phyloP scores from a whole-genome alignment of 495 filamentous ascomycete species.

The Tuber microsphaerosporum region DNA sequence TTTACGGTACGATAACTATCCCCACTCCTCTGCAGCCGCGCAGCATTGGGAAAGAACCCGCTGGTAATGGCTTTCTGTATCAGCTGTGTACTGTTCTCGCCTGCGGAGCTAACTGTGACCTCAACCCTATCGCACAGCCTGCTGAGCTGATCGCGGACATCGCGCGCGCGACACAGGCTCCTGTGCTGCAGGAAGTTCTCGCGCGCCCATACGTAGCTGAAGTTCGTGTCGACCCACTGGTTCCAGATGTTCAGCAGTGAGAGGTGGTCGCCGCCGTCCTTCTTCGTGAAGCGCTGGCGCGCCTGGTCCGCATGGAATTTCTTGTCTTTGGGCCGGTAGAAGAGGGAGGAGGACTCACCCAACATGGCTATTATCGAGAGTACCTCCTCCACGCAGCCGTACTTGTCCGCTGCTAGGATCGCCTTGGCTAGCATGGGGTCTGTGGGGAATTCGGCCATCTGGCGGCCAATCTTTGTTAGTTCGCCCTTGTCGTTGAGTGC shows the following conservation, averaged over 20 bases:
- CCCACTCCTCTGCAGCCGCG: conserved; percentile 72
- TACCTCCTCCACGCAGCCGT: conserved; percentile 89
- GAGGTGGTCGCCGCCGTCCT: conserved; percentile 86
- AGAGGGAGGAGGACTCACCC: conserved; percentile 76
- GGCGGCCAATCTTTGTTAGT: conserved; percentile 82
- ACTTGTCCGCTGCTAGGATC: conserved; percentile 79
- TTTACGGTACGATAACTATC: conserved; percentile 93
- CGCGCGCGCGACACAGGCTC: conserved; percentile 73
- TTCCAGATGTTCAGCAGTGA: conserved; percentile 95
- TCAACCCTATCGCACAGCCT: conserved; percentile 92
- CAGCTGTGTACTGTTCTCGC: conserved; percentile 61
- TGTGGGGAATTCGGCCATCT: conserved; percentile 95
- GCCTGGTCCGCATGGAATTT: conserved; percentile 92
- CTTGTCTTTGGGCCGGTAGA: conserved; percentile 96
- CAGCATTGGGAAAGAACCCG: conserved; percentile 94
- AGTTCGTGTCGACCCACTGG: conserved; percentile 92
- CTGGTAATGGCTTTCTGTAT: conserved; percentile 83
- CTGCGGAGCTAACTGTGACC: conserved; percentile 63
- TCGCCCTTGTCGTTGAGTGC: conserved; percentile 84
- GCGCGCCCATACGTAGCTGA: conserved; percentile 75
- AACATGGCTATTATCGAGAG: conserved; percentile 94
- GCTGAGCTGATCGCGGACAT: conserved; percentile 89
- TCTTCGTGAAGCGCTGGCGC: conserved; percentile 81
- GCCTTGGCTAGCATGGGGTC: conserved; percentile 90
- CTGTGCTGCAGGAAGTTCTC: conserved; percentile 95